phyloP scores from a whole-genome alignment of 345 rosid genomes.

The Ricinus communis region DNA sequence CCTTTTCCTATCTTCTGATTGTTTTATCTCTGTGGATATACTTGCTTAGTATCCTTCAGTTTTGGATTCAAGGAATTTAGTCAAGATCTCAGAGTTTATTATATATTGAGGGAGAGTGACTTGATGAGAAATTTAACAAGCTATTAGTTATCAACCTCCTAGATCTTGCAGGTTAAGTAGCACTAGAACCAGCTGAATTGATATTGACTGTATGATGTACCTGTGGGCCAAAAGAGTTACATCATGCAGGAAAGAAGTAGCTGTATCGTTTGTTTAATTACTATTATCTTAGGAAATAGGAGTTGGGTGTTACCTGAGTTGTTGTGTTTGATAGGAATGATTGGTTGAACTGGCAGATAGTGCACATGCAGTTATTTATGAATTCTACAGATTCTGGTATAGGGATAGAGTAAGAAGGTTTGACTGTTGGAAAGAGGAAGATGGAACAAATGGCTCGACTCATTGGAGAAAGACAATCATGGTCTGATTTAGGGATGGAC shows the following conservation, averaged over 20 bases:
- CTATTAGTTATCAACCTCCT: background rate
- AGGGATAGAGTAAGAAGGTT: too few species aligned
- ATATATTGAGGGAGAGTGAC: background rate
- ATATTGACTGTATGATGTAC: background rate
- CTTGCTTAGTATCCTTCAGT: background rate
- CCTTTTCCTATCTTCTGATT: too few species aligned
- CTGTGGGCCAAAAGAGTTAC: too few species aligned
- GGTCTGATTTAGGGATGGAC: background rate
- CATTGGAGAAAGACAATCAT: background rate
- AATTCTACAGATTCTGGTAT: too few species aligned
- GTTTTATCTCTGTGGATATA: background rate
- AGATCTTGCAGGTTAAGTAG: background rate
- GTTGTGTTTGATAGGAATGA: background rate
- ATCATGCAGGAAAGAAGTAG: too few species aligned
- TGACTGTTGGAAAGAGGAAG: too few species aligned
- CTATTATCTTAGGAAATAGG: too few species aligned
- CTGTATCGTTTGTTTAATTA: background rate
- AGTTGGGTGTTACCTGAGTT: too few species aligned
- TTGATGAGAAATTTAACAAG: background rate
- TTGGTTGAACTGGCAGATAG: background rate
- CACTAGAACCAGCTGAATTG: background rate
- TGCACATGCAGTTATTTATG: too few species aligned
- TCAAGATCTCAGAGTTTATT: background rate
- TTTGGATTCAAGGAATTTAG: background rate
- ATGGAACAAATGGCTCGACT: too few species aligned